These are phyloP conservation scores for Coemansia sp. DNA, from an alignment of 192 early-diverging fungal genomes.

Conservation along the genomic window DNA sequence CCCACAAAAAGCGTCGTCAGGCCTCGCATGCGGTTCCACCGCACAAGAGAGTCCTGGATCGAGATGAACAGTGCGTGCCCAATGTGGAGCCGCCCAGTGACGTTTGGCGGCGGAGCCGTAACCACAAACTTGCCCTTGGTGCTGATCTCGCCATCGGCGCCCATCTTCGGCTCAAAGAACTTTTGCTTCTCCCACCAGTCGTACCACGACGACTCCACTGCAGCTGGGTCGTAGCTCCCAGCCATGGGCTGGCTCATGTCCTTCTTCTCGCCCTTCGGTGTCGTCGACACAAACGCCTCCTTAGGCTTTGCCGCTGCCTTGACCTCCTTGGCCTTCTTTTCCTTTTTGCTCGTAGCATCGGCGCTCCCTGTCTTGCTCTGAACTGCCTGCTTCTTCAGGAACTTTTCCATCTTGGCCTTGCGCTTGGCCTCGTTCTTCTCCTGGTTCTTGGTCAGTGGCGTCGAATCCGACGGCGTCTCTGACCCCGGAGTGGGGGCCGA, in stretches of 20 bases:
- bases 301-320: conserved; percentile 59
- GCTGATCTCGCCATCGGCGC: conserved; percentile 59
- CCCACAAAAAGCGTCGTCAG: conserved; percentile 93
- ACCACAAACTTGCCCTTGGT: conserved; percentile 86
- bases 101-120: conserved; percentile 98
- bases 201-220: conserved; percentile 96
- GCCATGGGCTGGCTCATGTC: conserved; percentile 73
- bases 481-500: not conserved
- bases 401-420: conserved; percentile 90
- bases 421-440: conserved; percentile 91
- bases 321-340: conserved; percentile 49
- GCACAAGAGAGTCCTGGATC: conserved; percentile 90
- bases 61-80: conserved; percentile 92
- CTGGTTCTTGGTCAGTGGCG: conserved; percentile 72
- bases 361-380: conserved; percentile 9
- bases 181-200: conserved; percentile 95
- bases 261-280: conserved; percentile 87
- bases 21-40: conserved; percentile 99
- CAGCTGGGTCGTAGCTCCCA: conserved; percentile 78
- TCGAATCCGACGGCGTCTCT: not conserved
- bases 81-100: conserved; percentile 95
- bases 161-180: conserved; percentile 78
- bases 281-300: conserved; percentile 74
- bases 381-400: conserved; percentile 81
- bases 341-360: not conserved